Base-by-base conservation (phyloP, 306 rosid species). In the Cyclanthera cordifolia region DNA sequence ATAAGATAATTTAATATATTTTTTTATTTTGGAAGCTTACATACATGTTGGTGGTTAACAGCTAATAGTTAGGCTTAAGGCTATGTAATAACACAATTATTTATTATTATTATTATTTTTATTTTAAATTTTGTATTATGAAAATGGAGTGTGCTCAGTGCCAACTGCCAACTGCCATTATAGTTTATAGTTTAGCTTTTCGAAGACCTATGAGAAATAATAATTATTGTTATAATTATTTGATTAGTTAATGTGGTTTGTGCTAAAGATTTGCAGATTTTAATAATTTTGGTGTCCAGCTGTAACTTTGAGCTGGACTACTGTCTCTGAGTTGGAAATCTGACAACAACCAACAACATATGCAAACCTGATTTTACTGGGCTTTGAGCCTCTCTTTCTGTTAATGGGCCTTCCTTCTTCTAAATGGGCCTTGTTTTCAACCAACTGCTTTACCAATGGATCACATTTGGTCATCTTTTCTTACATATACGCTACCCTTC, bases 181-280 rank as follows among this genome's bases (percentile, higher is more conserved):
- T 27, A 27, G 30, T 21, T 13, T 56, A 25, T 5, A 3, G 43
- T 58, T 58, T 58, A 58, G 66, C 16, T 8, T 58, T n/a, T 30
- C 66, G 45, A 58, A 58, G 66, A 58, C 66, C 24, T 16, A 3
- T 16, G 23, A 15, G 45, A 58, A 53, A 51, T 55, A 58, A 28
- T 55, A 58, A 28, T 28, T 20, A 23, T 3, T 53, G 3, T 23
- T 23, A 3, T 8, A 34, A 53, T 53, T 53, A 55, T 55, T 25
- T 27, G 5, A 56, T 13, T 57, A 27, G 28, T 27, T 27, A 27
- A 23, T 27, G 12, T 56, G 20, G 20, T n/a, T 6, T 8, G 13
- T 32, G 16, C 47, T 32, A 59, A 59, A 59, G 46, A 59, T 59
- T 59, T 30, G 67, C 67, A 59, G 67, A 59, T 59, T 34, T 34